Evolutionary conservation across 2,329 filamentous ascomycete genomes (phyloP).

Genomic region (Lasiodiplodia sp.): DNA sequence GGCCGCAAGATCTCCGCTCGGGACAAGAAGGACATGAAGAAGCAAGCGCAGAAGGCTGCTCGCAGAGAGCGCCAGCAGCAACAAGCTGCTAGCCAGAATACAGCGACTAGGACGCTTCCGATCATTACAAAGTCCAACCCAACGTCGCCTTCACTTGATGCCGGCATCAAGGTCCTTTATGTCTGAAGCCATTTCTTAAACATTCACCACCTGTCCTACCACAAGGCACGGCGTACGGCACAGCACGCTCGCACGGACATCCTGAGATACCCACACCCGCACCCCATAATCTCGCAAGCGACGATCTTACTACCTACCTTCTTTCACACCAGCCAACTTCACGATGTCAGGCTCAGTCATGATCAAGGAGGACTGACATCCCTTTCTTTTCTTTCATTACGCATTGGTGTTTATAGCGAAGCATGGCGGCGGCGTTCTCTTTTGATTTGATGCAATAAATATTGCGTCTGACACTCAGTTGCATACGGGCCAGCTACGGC

Average conservation of each 20-base stretch:
- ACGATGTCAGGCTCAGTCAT: conserved; percentile 8
- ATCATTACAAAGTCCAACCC: conserved; percentile 26
- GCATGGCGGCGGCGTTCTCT: conserved; percentile 26
- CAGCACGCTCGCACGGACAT: conserved; percentile 19
- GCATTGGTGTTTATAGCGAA: conserved; percentile 28
- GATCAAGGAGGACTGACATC: conserved; percentile 4
- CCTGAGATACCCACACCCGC: conserved; percentile 24
- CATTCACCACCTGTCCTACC: not conserved
- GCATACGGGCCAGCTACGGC: conserved; percentile 25
- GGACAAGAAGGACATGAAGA: conserved; percentile 49
- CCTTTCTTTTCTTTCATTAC: conserved; percentile 22
- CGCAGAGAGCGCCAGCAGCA: conserved; percentile 44
- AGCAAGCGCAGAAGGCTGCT: conserved; percentile 52
- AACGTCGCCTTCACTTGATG: conserved; percentile 24
- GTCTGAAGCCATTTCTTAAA: conserved; percentile 16
- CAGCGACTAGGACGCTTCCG: conserved; percentile 13
- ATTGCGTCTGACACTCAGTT: conserved; percentile 20
- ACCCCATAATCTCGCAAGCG: conserved; percentile 24
- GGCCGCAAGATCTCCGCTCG: conserved; percentile 39
- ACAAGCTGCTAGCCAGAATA: conserved; percentile 6
- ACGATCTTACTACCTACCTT: conserved; percentile 15
- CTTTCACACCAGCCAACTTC: not conserved
- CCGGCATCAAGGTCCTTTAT: conserved; percentile 27
- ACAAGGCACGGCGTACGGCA: conserved; percentile 8
- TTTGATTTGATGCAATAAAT: conserved; percentile 15